phyloP scores from a whole-genome alignment of 352 stramenopile genomes.

The Pythium aristosporum region DNA sequence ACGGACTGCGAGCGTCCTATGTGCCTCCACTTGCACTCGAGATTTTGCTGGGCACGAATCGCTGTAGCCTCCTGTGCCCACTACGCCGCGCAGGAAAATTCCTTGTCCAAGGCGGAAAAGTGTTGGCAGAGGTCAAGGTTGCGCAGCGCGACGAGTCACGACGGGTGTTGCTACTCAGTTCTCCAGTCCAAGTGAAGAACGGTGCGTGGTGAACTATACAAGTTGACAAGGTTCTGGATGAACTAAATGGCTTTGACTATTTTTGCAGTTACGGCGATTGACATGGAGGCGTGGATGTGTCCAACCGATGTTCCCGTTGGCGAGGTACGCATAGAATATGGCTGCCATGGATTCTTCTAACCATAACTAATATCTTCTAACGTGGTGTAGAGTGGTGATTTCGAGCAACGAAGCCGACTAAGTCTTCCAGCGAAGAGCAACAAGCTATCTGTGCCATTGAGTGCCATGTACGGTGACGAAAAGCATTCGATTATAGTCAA shows the following conservation, averaged over 20 bases:
- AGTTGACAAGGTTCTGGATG: background rate
- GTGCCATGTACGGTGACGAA: constrained; percentile 72
- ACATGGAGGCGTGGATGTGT: constrained; percentile 83
- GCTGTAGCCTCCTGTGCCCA: constrained; percentile 79
- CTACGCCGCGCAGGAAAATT: constrained; percentile 86
- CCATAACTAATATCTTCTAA: background rate
- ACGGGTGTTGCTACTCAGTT: constrained; percentile 80
- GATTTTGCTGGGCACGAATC: constrained; percentile 68
- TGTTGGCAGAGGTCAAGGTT: constrained; percentile 87
- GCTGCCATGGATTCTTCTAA: background rate
- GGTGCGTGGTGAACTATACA: constrained; percentile 33
- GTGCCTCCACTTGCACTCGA: constrained; percentile 84
- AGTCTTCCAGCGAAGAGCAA: constrained; percentile 58
- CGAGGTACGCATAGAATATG: constrained; percentile 37
- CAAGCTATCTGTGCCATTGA: constrained; percentile 85
- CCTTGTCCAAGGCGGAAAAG: constrained; percentile 82
- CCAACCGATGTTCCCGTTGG: constrained; percentile 47
- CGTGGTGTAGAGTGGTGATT: constrained; percentile 33
- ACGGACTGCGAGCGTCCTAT: constrained; percentile 77
- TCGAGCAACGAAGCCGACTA: constrained; percentile 42
- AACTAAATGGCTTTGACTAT: background rate
- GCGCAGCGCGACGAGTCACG: constrained; percentile 83
- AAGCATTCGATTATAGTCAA: constrained; percentile 86
- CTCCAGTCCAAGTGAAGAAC: constrained; percentile 89
- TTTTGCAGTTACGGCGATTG: constrained; percentile 63